Conservation (phyloP, 1,284 basidiomycete genomes). For the Fomes fomentarius region DNA sequence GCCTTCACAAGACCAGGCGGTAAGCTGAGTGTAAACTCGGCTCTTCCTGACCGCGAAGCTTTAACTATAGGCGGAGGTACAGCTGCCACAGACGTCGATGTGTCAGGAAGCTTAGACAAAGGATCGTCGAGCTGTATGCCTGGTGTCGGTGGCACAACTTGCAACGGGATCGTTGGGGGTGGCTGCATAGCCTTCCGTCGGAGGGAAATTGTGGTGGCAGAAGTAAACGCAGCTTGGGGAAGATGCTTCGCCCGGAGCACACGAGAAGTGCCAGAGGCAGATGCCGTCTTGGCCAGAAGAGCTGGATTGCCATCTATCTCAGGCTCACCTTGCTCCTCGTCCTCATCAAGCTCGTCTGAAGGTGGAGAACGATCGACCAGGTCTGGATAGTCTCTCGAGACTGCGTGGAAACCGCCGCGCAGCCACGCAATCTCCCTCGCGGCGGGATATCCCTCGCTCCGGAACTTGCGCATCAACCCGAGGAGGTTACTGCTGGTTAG, state of each 20-base stretch:
- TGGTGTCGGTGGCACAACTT: slow-evolving; percentile 14
- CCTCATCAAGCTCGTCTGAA: slow-evolving; percentile 54
- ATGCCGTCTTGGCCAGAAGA: slow-evolving; percentile 17
- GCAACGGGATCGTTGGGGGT: slow-evolving; percentile 8
- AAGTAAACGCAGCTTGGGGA: slow-evolving; percentile 66
- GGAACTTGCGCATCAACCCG: slow-evolving; percentile 87
- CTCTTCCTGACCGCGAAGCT: neutral
- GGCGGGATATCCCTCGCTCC: slow-evolving; percentile 65
- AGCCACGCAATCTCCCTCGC: slow-evolving; percentile 68
- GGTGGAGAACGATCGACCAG: slow-evolving; percentile 55
- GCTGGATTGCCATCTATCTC: slow-evolving; percentile 9
- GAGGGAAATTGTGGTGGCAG: slow-evolving; percentile 49
- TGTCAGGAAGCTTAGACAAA: neutral
- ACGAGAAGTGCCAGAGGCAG: slow-evolving; percentile 21
- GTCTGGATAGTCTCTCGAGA: slow-evolving; percentile 57
- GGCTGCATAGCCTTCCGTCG: slow-evolving; percentile 17
- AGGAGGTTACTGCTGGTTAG: slow-evolving; percentile 69
- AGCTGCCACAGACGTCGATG: slow-evolving; percentile 9
- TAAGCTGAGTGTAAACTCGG: slow-evolving; percentile 14
- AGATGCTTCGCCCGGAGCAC: slow-evolving; percentile 63
- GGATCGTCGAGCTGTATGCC: slow-evolving; percentile 8
- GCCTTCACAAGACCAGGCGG: slow-evolving; percentile 11
- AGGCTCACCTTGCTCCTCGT: slow-evolving; percentile 38
- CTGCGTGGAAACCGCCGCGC: slow-evolving; percentile 77
- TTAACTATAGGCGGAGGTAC: neutral